Evolutionary conservation across 257 asterid species (phyloP), one percentile per base, ranked within the genome.

Genomic region (Solanum dulcamara): DNA sequence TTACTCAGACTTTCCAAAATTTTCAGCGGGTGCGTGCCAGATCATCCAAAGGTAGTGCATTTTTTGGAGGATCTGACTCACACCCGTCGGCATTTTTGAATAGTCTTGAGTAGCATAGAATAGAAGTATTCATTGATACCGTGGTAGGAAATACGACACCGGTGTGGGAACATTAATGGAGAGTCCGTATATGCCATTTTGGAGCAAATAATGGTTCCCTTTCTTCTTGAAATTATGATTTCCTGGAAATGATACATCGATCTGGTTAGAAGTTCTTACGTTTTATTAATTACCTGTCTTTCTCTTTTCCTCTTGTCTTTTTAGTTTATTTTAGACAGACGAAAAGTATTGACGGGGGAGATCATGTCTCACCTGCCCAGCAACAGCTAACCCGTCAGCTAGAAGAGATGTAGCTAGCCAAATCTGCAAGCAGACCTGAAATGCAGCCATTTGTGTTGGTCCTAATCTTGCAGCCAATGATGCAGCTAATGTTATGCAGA

Each of bases 381-480:
- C 92, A 20, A 95, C 96, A 7, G 98, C 98, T 67, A 95, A 88
- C 20, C 97, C 98, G 48, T 95, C 98, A 22, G 98, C 98, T 37
- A 95, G 87, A 86, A 93, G 94, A 55, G 98, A 95, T 17, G 96
- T 87, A 35, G 98, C 95, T 1, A 95, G 88, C 98, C 98, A 95
- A 57, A 95, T 90, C 89, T 95, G 98, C 90, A 94, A 87, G 92
- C 98, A 95, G 80, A 95, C 92, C 81, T 95, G 98, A 84, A 95
- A 95, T 14, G 98, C 98, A 79, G 98, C 98, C 98, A 95, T 94
- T 80, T 92, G 88, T 20, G 92, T 93, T 2, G 98, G 33, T 64
- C 98, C 98, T 32, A 89, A 90, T 57, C 95, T 88, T 10, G 98
- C 98, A 35, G 98, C 98, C 91, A 90, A 53, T 14, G 98, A 95